Evolutionary conservation across 176 grass and related monocot species (phyloP).

Genomic region (Oryza meridionalis): DNA sequence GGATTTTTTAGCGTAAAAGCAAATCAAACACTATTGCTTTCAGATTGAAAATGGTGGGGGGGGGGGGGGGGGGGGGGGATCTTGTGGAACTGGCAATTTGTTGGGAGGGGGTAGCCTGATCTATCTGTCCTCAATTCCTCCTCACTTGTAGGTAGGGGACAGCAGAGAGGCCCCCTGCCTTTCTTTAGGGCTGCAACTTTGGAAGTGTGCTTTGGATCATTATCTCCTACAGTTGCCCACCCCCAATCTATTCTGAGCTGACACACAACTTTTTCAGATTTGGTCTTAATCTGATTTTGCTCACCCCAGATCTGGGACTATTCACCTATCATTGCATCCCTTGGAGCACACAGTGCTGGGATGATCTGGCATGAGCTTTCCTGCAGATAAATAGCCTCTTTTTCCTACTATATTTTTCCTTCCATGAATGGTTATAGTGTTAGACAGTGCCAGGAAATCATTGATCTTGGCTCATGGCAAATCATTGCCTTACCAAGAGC

Average conservation of each 20-base stretch:
- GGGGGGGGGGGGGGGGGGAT: neutral
- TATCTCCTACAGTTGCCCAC: constrained; percentile 1
- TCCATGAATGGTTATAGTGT: neutral
- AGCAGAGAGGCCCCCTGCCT: neutral
- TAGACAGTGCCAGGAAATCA: neutral
- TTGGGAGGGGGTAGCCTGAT: neutral
- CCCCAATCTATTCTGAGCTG: constrained; percentile 8
- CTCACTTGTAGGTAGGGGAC: neutral
- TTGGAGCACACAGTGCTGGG: neutral
- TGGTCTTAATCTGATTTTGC: constrained; percentile 20
- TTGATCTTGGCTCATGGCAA: neutral
- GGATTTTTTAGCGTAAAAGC: neutral
- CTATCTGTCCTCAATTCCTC: constrained; percentile 21
- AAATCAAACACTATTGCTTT: neutral
- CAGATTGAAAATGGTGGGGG: neutral
- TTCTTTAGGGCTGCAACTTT: constrained; percentile 4
- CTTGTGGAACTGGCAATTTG: neutral
- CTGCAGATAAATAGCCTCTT: neutral
- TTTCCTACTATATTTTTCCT: neutral
- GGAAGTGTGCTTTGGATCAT: neutral
- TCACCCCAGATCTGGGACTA: constrained; percentile 21
- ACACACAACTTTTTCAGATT: constrained; percentile 25
- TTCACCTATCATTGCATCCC: constrained; percentile 10
- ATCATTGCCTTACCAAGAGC: neutral
- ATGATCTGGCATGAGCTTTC: constrained; percentile 7